These are phyloP conservation scores for Suhomyces emberorum DNA, from an alignment of 805 yeast species.

Conservation along the genomic window DNA sequence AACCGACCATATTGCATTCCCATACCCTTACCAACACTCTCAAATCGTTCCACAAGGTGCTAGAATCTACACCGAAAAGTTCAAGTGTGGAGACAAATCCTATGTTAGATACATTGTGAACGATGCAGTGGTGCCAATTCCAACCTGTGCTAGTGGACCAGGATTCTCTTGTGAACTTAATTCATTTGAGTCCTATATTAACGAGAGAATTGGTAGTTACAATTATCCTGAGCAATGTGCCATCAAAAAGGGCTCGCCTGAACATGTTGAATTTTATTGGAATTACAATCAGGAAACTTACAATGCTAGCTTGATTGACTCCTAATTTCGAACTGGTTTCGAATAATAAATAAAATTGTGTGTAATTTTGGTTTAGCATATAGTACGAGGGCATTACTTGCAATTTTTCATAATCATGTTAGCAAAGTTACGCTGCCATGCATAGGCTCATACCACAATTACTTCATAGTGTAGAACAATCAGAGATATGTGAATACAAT, in stretches of 20 bases:
- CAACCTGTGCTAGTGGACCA: constrained; percentile 35
- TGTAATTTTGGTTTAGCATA: too few relatives aligned
- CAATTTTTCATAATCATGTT: too few relatives aligned
- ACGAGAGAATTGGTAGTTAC: constrained; percentile 23
- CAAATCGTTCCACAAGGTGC: constrained; percentile 41
- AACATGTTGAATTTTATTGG: constrained; percentile 39
- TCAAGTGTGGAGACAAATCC: constrained; percentile 23
- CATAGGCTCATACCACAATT: too few relatives aligned
- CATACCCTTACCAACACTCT: constrained; percentile 43
- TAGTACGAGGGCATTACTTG: too few relatives aligned
- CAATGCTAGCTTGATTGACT: constrained; percentile 12
- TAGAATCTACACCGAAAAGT: constrained; percentile 37
- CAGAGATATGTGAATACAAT: too few relatives aligned
- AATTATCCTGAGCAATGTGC: constrained; percentile 28
- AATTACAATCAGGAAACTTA: constrained; percentile 27
- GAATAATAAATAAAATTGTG: too few relatives aligned
- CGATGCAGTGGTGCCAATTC: constrained; percentile 39
- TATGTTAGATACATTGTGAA: constrained; percentile 39
- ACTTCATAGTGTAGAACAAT: too few relatives aligned
- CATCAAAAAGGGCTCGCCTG: constrained; percentile 19
- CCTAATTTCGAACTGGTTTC: background rate
- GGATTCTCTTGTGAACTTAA: constrained; percentile 41
- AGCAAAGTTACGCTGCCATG: too few relatives aligned
- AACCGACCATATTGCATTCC: constrained; percentile 44
- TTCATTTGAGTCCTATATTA: constrained; percentile 30